A percentile compares a stretch with the other conserved stretches of the same genome.
These are phyloP conservation scores for Naganishia antarctica DNA, from an alignment of 768 basidiomycete genomes.

Conservation along the genomic window DNA sequence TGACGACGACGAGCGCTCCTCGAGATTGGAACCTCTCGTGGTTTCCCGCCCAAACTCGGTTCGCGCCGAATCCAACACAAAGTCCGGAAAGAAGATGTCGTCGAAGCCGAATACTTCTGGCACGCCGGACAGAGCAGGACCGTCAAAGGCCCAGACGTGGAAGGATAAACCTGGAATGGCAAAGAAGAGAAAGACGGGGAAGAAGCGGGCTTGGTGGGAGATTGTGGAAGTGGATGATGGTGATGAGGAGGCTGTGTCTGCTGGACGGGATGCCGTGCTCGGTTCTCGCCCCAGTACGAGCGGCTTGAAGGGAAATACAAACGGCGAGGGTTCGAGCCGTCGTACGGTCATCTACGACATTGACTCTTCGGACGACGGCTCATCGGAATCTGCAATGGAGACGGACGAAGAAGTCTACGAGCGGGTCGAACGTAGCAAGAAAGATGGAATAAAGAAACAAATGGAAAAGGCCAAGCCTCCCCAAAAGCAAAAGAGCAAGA, in stretches of 20 bases:
- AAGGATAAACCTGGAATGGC: conserved; percentile 20
- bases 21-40: neutral
- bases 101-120: too few species aligned
- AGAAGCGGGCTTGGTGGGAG: neutral
- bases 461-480: conserved; percentile 14
- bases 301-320: neutral
- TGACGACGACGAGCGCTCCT: neutral
- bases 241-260: neutral
- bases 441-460: conserved; percentile 32
- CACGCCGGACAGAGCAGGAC: neutral
- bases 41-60: neutral
- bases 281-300: neutral
- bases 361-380: conserved; percentile 39
- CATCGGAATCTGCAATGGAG: conserved; percentile 28
- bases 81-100: neutral
- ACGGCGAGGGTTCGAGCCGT: neutral
- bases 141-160: conserved; percentile 3
- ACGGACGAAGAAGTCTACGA: conserved; percentile 25
- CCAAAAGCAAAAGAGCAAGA: conserved; percentile 3
- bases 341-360: conserved; percentile 10
- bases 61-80: neutral
- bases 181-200: conserved; percentile 1
- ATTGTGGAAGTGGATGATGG: conserved; percentile 3
- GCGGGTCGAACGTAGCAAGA: conserved; percentile 28
- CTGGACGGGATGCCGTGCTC: neutral